Conservation (phyloP, 352 stramenopile genomes). For the Phytophthora cryptogea region DNA sequence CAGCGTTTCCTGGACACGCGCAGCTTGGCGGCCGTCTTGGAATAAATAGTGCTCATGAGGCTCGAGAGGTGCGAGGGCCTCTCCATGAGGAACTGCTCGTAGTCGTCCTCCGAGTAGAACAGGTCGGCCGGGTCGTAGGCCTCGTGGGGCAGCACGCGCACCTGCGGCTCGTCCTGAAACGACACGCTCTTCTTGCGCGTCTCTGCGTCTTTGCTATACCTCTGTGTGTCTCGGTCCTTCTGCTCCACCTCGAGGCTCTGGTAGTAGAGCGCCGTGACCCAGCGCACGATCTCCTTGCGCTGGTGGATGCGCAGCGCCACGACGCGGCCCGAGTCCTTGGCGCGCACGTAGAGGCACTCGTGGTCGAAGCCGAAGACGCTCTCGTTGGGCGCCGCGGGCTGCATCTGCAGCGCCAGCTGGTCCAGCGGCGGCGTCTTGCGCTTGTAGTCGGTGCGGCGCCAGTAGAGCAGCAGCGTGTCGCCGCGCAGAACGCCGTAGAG, state of each 20-base stretch:
- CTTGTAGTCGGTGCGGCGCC: conserved; percentile 62
- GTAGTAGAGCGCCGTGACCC: conserved; percentile 69
- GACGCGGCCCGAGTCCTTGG: conserved; percentile 41
- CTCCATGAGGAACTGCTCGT: conserved; percentile 60
- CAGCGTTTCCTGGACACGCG: conserved; percentile 54
- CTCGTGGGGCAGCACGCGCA: conserved; percentile 48
- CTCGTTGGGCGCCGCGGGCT: conserved; percentile 42
- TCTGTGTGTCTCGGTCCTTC: conserved; percentile 5
- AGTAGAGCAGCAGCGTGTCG: conserved; percentile 55
- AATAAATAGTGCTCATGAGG: conserved; percentile 57
- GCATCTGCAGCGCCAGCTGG: conserved; percentile 46
- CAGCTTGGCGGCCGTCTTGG: conserved; percentile 61
- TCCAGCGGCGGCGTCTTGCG: conserved; percentile 50
- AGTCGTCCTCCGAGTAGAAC: conserved; percentile 62
- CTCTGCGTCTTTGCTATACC: conserved; percentile 9
- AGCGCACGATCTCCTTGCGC: conserved; percentile 65
- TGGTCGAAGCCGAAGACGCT: conserved; percentile 67
- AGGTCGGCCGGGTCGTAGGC: conserved; percentile 55
- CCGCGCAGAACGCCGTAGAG: conserved; percentile 56
- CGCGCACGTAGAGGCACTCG: conserved; percentile 62
- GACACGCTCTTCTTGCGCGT: conserved; percentile 55
- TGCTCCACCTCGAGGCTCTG: conserved; percentile 39
- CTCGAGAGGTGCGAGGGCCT: conserved; percentile 48
- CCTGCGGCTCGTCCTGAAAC: conserved; percentile 55
- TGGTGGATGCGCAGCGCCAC: conserved; percentile 60